Percentiles rank a stretch among this genome's conserved stretches.
Evolutionary conservation across 352 stramenopile genomes (phyloP).

Genomic region (Pythium phragmiticola): DNA sequence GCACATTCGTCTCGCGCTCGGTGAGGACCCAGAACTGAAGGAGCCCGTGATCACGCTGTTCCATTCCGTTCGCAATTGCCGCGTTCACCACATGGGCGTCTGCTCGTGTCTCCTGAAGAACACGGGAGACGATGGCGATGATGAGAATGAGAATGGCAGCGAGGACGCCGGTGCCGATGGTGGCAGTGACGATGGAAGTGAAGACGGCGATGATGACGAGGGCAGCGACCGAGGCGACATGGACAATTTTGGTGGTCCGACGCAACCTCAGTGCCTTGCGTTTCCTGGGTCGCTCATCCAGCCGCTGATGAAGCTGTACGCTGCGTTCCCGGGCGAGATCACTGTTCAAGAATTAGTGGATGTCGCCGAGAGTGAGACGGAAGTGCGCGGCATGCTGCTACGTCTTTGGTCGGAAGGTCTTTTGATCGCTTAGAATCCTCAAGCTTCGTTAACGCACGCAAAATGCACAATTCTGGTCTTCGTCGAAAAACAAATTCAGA

Average conservation of each 20-base stretch:
- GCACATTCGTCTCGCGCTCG: constrained; percentile 65
- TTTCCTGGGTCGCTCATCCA: constrained; percentile 63
- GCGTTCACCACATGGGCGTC: constrained; percentile 78
- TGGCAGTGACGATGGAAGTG: constrained; percentile 25
- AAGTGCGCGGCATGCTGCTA: constrained; percentile 79
- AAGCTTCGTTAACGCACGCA: constrained; percentile 19
- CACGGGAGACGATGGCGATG: constrained; percentile 23
- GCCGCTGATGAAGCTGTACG: constrained; percentile 74
- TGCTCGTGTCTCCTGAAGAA: constrained; percentile 55
- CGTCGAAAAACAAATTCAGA: constrained; percentile 21
- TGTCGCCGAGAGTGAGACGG: constrained; percentile 44
- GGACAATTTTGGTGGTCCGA: constrained; percentile 34
- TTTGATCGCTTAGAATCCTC: constrained; percentile 31
- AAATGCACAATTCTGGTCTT: constrained; percentile 43
- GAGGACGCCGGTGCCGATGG: constrained; percentile 33
- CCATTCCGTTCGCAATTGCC: constrained; percentile 75
- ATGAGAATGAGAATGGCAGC: constrained; percentile 21
- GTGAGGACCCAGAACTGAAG: constrained; percentile 50
- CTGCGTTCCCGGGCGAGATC: constrained; percentile 33
- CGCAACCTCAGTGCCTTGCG: constrained; percentile 50
- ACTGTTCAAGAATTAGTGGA: constrained; percentile 46
- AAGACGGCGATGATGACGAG: constrained; percentile 28
- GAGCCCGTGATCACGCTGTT: constrained; percentile 67
- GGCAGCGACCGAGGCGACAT: constrained; percentile 34
- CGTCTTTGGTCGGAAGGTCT: constrained; percentile 77